Base-by-base conservation (phyloP, 108 stramenopile species). In the Aureococcus anophagefferens region DNA sequence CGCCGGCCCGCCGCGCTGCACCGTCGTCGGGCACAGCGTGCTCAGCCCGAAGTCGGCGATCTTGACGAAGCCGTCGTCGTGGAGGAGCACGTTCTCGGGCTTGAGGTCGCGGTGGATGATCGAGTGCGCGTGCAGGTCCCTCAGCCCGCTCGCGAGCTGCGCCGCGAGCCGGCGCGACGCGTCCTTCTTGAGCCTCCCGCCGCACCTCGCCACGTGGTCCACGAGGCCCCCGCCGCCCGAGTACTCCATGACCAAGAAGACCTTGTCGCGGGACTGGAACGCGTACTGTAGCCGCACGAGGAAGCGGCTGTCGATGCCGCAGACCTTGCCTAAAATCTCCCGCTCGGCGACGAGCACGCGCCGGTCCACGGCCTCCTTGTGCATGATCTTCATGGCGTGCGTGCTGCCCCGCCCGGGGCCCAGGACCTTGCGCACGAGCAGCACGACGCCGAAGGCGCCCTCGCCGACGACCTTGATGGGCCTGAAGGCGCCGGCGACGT, bases 41-140 rank as follows among this genome's bases (percentile, higher is more conserved):
- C 73, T 67, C 9, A 77, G 62, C 36, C 75, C 73, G 44, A 80
- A 77, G 34, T 80, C 84, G 34, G 82, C 83, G 35, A 85, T 66
- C 65, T 85, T 81, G 35, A 81, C 75, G 33, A 70, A 72, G 69
- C 82, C 82, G 9, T 77, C 70, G 33, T 65, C 74, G 69, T 71
- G 63, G 3, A 85, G 69, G 51, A 85, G 77, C 44, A 79, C 78
- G 44, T 85, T 85, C 28, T 72, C 75, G 32, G 78, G 71, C 81
- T 85, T 85, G 37, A 85, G 62, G 63, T 85, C 84, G 7, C 84
- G 77, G 75, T 85, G 84, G 35, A 83, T 81, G 21, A 85, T 83
- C 82, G 35, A 88, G 62, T 33, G 85, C 87, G 30, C 84, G 76
- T 16, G 74, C 76, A 51, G 84, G 74, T 72, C 86, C 74, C 25